Evolutionary conservation across 306 rosid genomes (phyloP).

Genomic region (Crotalaria pallida): DNA sequence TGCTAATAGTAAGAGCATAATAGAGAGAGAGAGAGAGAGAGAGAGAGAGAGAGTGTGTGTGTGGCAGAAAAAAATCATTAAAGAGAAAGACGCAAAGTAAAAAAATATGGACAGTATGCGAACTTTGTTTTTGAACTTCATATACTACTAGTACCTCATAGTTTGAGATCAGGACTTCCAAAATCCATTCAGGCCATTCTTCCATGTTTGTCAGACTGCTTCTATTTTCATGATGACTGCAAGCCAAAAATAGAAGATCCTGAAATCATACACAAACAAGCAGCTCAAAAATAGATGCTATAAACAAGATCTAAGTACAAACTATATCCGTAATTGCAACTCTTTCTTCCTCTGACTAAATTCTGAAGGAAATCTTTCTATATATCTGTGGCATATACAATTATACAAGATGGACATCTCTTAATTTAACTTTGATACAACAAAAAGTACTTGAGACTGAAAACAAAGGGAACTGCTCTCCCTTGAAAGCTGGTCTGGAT

Average conservation of each 20-base stretch:
- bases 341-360: constrained; percentile 8
- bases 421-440: background rate
- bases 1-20: background rate
- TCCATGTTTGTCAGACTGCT: constrained; percentile 73
- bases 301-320: constrained; percentile 18
- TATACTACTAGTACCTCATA: constrained; percentile 52
- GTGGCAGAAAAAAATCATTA: background rate
- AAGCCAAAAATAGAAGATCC: constrained; percentile 99
- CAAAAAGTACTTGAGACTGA: background rate
- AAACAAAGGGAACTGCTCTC: background rate
- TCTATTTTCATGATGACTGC: constrained; percentile 99
- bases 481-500: background rate
- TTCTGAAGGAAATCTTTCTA: background rate
- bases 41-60: no score
- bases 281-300: constrained; percentile 43
- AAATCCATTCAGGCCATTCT: constrained; percentile 99
- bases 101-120: background rate
- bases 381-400: constrained; percentile 6
- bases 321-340: constrained; percentile 2
- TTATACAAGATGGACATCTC: constrained; percentile 5
- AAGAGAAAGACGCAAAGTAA: background rate
- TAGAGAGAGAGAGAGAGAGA: no score
- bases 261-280: constrained; percentile 62
- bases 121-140: background rate
- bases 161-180: constrained; percentile 82